These are phyloP conservation scores for Didymella segeticola DNA, from an alignment of 2,329 filamentous ascomycete genomes.

Conservation along the genomic window DNA sequence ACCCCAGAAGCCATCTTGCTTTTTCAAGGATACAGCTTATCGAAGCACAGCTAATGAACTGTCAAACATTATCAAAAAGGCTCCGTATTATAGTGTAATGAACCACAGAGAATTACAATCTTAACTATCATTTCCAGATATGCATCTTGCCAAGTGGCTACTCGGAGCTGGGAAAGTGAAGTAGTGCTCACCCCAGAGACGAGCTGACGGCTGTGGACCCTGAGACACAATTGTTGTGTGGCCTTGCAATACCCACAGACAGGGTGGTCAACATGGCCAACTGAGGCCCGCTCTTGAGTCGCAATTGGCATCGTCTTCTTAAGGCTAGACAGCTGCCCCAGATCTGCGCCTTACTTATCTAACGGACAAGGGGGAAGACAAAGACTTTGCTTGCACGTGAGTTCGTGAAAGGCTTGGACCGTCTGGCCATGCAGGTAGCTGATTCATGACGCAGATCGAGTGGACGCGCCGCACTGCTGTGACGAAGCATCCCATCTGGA, in stretches of 20 bases:
- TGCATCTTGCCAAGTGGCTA: too few relatives aligned
- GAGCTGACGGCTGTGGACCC: not conserved
- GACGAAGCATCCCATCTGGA: not conserved
- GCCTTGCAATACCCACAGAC: too few relatives aligned
- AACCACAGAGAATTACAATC: too few relatives aligned
- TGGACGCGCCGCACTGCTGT: not conserved
- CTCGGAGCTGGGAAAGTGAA: too few relatives aligned
- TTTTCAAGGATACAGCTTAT: too few relatives aligned
- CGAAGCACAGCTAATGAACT: too few relatives aligned
- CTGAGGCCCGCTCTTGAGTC: not conserved
- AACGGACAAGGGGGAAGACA: not conserved
- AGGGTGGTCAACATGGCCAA: not conserved
- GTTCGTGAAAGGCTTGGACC: constrained; percentile 3
- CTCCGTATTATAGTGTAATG: too few relatives aligned
- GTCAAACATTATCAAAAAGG: too few relatives aligned
- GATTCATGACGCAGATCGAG: not conserved
- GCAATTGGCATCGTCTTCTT: not conserved
- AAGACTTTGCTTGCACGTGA: constrained; percentile 8
- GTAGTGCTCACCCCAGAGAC: not conserved
- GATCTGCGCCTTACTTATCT: constrained; percentile 2
- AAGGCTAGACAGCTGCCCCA: not conserved
- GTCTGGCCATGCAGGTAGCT: constrained; percentile 6
- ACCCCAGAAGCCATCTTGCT: too few relatives aligned
- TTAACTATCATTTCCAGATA: too few relatives aligned
- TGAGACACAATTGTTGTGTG: not conserved